Evolutionary conservation across 805 yeast species (phyloP).

Genomic region (Candida saitoana): DNA sequence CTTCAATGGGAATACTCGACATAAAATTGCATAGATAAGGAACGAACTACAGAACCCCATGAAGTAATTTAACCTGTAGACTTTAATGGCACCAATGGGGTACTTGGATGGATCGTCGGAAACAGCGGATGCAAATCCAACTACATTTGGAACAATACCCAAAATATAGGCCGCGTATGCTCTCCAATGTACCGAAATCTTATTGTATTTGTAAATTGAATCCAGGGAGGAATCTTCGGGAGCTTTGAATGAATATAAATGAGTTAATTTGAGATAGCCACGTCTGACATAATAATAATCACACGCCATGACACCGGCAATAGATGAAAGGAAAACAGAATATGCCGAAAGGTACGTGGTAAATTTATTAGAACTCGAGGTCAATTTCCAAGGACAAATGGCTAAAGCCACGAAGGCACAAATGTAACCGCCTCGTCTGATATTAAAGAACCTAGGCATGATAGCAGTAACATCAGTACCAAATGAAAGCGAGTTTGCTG

Average conservation of each 20-base stretch:
- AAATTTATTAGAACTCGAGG: slow-evolving; percentile 35
- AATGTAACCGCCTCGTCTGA: slow-evolving; percentile 38
- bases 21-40: slow-evolving; percentile 49
- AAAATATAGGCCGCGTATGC: slow-evolving; percentile 75
- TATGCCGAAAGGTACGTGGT: slow-evolving; percentile 42
- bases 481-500: slow-evolving; percentile 39
- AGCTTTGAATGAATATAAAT: slow-evolving; percentile 51
- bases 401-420: slow-evolving; percentile 38
- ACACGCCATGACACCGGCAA: slow-evolving; percentile 40
- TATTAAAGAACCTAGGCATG: slow-evolving; percentile 36
- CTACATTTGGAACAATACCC: slow-evolving; percentile 79
- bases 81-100: slow-evolving; percentile 71
- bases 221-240: slow-evolving; percentile 26
- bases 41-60: slow-evolving; percentile 66
- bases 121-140: slow-evolving; percentile 86
- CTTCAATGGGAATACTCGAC: slow-evolving; percentile 48
- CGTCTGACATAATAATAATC: slow-evolving; percentile 59
- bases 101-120: background rate
- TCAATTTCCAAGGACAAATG: slow-evolving; percentile 42
- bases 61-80: slow-evolving; percentile 72
- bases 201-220: slow-evolving; percentile 56
- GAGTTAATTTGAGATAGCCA: slow-evolving; percentile 61
- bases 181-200: slow-evolving; percentile 74
- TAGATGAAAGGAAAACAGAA: slow-evolving; percentile 40
- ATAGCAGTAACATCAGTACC: slow-evolving; percentile 42